Base-by-base conservation (phyloP, 2,329 filamentous ascomycete genomes). In the Acephala macrosclerotiorum region DNA sequence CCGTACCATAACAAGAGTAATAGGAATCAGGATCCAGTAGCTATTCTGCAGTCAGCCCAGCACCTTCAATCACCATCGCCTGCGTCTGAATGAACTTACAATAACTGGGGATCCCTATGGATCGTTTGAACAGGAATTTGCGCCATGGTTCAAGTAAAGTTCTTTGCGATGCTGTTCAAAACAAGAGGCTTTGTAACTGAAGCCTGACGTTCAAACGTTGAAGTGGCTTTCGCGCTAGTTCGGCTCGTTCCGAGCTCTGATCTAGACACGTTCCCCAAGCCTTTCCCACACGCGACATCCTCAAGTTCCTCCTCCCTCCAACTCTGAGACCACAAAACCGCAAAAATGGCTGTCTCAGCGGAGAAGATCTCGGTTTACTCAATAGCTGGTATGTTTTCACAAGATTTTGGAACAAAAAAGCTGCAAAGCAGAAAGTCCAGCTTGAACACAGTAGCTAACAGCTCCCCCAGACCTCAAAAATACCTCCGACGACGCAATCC, bases 11-110 rank as follows among this genome's bases (percentile, higher is more conserved):
- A 99, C 96, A 74, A 97, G 86, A 56, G 95, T 97, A 79, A 99
- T 99, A 68, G 96, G 96, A 70, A 97, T 90, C 67, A 99, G 86
- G 80, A 99, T 99, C 96, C 96, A 99, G 85, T 97, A 98, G 83
- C 96, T 99, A 75, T 62, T 66, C 22, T 61, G 61, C 63, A 20
- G 66, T 73, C 57, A 77, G 77, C 64, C 67, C 14, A 8, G 68
- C 60, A 63, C 71, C 71, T 67, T 36, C 18, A 61, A 47, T 57
- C 29, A 56, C 55, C 53, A 36, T 61, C 22, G 55, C 59, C 68
- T 51, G 70, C 58, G 51, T 40, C 22, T 45, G 61, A n/a, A 51
- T 63, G 72, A 61, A 80, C 92, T 77, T 84, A 98, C 96, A 99
- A 97, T 71, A 99, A 85, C 81, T 97, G 94, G 76, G 96, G 95